Percentiles rank a stretch among this genome's conserved stretches.
Conservation (phyloP, 371 early-diverging fungal genomes). For the Mortierella sp. region DNA sequence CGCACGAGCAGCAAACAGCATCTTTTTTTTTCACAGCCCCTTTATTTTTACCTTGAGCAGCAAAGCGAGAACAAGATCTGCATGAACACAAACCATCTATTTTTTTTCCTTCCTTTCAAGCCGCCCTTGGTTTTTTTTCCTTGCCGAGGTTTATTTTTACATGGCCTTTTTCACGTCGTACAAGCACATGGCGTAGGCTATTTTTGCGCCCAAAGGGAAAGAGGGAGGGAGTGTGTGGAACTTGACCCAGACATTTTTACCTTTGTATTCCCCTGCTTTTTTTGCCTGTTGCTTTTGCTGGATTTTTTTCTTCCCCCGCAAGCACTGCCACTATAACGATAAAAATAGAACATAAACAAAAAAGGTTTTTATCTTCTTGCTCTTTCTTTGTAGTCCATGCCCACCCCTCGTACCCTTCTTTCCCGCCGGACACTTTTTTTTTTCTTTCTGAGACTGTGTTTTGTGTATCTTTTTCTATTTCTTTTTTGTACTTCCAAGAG, state of each 20-base stretch:
- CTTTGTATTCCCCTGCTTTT: not conserved
- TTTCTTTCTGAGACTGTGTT: not conserved
- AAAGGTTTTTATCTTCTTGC: not conserved
- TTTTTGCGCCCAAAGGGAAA: not conserved
- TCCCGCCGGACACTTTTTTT: not conserved
- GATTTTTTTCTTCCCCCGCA: no score
- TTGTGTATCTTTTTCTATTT: not conserved
- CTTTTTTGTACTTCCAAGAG: constrained; percentile 2
- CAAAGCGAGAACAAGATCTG: not conserved
- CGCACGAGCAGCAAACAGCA: not conserved
- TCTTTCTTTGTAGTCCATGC: no score
- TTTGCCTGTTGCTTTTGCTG: no score
- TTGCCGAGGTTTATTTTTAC: constrained; percentile 13
- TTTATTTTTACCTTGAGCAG: constrained; percentile 6
- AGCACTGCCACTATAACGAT: no score
- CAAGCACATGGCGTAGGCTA: constrained; percentile 8
- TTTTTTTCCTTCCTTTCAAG: not conserved
- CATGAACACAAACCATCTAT: not conserved
- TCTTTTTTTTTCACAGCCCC: constrained; percentile 5
- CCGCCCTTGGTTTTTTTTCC: not conserved
- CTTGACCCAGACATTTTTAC: not conserved
- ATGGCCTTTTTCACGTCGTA: not conserved
- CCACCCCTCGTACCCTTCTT: no score
- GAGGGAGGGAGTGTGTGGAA: no score
- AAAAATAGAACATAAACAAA: not conserved